phyloP scores from a whole-genome alignment of 805 yeast genomes.

The Nakazawaea pomicola region DNA sequence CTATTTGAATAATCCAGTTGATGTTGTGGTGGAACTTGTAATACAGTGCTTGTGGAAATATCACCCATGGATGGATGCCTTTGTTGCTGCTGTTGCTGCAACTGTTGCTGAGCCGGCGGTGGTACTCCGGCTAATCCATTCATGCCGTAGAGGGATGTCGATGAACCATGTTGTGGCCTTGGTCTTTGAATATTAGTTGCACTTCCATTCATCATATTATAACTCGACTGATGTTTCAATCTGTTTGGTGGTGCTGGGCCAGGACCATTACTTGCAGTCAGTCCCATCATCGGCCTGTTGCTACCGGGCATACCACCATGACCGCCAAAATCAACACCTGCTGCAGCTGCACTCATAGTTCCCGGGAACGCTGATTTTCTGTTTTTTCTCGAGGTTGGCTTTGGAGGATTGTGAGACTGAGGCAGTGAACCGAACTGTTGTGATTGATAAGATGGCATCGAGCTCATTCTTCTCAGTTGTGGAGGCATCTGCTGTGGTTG shows the following conservation, averaged over 20 bases:
- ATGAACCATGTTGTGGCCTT: constrained; percentile 12
- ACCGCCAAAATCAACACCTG: constrained; percentile 17
- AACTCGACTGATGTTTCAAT: constrained; percentile 14
- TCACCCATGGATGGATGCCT: constrained; percentile 3
- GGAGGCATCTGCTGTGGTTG: constrained; percentile 14
- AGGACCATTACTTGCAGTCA: neutral
- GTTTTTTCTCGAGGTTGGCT: constrained; percentile 38
- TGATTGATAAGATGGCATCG: constrained; percentile 20
- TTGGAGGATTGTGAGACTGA: constrained; percentile 26
- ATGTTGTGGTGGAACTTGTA: constrained; percentile 7
- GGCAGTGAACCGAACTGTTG: constrained; percentile 15
- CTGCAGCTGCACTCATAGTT: constrained; percentile 13
- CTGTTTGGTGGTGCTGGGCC: neutral
- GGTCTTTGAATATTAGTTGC: constrained; percentile 15
- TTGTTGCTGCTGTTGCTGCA: constrained; percentile 6
- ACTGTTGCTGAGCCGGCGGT: constrained; percentile 2
- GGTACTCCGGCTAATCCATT: neutral
- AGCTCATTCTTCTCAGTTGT: constrained; percentile 22
- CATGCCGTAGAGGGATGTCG: constrained; percentile 4
- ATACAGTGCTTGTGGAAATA: constrained; percentile 11
- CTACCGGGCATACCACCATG: constrained; percentile 25
- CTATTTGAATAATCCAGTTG: constrained; percentile 14
- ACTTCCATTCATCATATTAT: constrained; percentile 15
- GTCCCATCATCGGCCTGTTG: constrained; percentile 7
- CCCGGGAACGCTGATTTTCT: constrained; percentile 34